Percentiles rank a stretch among this genome's conserved stretches.
These are phyloP conservation scores for Coemansia sp. DNA, from an alignment of 192 early-diverging fungal species.

Conservation along the genomic window DNA sequence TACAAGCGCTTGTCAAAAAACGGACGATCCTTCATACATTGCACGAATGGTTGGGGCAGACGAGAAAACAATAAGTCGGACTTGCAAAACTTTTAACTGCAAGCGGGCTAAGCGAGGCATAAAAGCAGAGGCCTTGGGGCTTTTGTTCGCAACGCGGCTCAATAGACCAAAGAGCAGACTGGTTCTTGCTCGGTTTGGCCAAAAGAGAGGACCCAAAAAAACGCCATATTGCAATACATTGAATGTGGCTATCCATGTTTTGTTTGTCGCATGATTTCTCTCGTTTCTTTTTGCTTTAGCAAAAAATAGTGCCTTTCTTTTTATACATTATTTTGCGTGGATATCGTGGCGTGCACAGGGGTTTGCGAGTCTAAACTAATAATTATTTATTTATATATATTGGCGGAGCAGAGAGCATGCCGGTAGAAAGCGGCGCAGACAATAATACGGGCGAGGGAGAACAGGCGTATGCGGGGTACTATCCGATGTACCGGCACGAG, in stretches of 20 bases:
- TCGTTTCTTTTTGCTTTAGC: slow-evolving; percentile 3
- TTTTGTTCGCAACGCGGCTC: not conserved
- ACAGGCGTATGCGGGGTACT: slow-evolving; percentile 10
- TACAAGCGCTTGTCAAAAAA: not conserved
- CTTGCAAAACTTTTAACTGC: not conserved
- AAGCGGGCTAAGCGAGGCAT: not conserved
- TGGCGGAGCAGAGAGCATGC: slow-evolving; percentile 10
- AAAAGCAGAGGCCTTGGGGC: not conserved
- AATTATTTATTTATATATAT: not conserved
- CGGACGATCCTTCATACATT: not conserved
- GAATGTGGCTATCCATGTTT: not conserved
- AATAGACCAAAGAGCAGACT: not conserved
- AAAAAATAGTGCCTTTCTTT: not conserved
- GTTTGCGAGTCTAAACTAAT: no score
- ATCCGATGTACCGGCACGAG: slow-evolving; percentile 1
- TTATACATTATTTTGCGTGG: not conserved
- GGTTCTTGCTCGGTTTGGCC: not conserved
- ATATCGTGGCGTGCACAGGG: not conserved
- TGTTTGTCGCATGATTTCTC: not conserved
- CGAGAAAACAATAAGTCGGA: not conserved
- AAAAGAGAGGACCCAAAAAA: not conserved
- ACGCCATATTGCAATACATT: not conserved
- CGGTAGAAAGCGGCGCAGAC: slow-evolving; percentile 23
- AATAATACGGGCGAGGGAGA: slow-evolving; percentile 5
- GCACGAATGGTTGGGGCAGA: not conserved